A percentile compares a stretch with the other conserved stretches of the same genome.
Conservation (phyloP, 306 rosid genomes). For the Psophocarpus tetragonolobus region DNA sequence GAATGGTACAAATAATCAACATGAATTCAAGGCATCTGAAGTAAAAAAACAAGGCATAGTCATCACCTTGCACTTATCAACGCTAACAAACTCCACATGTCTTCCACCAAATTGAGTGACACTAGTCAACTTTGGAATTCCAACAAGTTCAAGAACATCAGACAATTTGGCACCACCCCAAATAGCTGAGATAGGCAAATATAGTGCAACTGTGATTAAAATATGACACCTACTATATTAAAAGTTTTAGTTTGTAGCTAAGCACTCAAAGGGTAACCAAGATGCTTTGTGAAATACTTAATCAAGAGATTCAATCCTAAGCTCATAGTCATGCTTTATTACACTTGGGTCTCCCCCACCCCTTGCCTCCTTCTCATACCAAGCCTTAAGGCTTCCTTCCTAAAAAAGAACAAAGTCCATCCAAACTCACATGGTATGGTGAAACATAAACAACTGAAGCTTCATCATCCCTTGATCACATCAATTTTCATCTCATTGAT, state of each 20-base stretch:
- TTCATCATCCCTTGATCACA: slow-evolving; percentile 1
- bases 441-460: slow-evolving; percentile 16
- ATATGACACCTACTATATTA: slow-evolving; percentile 13
- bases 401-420: not conserved
- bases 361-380: not conserved
- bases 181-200: slow-evolving; percentile 55
- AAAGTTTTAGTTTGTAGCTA: slow-evolving; percentile 16
- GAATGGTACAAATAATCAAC: slow-evolving; percentile 1
- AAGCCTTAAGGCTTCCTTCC: not conserved
- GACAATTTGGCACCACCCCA: slow-evolving; percentile 95
- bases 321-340: not conserved
- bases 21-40: not conserved
- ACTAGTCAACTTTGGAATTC: slow-evolving; percentile 67
- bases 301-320: not conserved
- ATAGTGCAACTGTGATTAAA: slow-evolving; percentile 15
- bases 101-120: slow-evolving; percentile 69
- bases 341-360: not conserved
- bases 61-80: slow-evolving; percentile 89
- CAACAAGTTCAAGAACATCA: slow-evolving; percentile 88
- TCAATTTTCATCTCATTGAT: not conserved
- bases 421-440: not conserved
- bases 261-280: slow-evolving; percentile 1
- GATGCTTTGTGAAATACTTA: not conserved
- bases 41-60: slow-evolving; percentile 8
- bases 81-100: slow-evolving; percentile 93